Percentiles rank a stretch among this genome's conserved stretches.
phyloP scores from a whole-genome alignment of 768 basidiomycete species.

The Hygrophorus pudorinus region DNA sequence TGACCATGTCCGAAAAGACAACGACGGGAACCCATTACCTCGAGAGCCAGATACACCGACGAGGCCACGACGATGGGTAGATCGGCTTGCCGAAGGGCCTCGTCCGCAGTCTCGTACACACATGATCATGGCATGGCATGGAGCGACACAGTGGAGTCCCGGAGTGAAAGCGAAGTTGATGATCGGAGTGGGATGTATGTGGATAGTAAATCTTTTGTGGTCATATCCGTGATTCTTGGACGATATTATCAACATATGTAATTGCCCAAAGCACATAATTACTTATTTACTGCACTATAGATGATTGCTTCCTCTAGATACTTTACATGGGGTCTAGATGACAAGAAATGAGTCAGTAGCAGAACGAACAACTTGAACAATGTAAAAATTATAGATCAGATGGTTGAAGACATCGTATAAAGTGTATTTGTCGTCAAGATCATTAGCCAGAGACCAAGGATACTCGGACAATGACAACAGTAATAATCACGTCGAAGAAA shows the following conservation, averaged over 20 bases:
- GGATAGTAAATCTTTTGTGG: conserved; percentile 61
- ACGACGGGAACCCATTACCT: conserved; percentile 12
- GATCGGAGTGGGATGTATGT: conserved; percentile 39
- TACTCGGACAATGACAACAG: conserved; percentile 13
- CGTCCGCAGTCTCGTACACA: conserved; percentile 15
- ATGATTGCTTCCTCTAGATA: background rate
- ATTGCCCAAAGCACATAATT: background rate
- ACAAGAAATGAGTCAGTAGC: conserved; percentile 6
- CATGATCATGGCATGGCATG: conserved; percentile 16
- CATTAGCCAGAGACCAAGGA: conserved; percentile 10
- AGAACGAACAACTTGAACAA: background rate
- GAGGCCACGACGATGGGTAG: conserved; percentile 38
- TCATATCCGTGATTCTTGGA: conserved; percentile 14
- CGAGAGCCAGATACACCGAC: conserved; percentile 29
- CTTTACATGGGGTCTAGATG: background rate
- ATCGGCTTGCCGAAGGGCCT: conserved; percentile 33
- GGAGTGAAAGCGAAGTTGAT: conserved; percentile 33
- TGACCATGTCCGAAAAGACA: conserved; percentile 16
- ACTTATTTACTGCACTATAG: background rate
- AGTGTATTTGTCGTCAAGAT: conserved; percentile 15
- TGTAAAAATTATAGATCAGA: conserved; percentile 22
- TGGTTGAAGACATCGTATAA: conserved; percentile 26
- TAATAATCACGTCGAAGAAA: conserved; percentile 16
- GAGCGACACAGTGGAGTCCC: conserved; percentile 18
- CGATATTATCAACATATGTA: background rate